phyloP scores from a whole-genome alignment of 257 asterid genomes.

The Ocimum tenuiflorum region DNA sequence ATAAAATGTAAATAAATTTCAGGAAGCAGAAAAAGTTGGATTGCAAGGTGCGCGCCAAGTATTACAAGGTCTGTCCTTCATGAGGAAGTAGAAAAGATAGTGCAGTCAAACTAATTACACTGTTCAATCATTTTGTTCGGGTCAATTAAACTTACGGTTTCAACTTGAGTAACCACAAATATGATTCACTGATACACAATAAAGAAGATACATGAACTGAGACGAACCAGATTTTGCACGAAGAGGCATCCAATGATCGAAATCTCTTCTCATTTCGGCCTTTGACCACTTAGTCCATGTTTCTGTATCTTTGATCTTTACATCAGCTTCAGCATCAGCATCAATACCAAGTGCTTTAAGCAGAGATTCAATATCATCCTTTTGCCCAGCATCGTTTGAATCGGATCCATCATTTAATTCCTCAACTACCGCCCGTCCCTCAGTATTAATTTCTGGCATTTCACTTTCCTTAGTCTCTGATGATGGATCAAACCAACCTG shows the following conservation, averaged over 20 bases:
- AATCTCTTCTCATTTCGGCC: conserved; percentile 65
- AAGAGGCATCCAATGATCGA: conserved; percentile 79
- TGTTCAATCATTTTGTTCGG: conserved; percentile 13
- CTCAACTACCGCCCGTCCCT: conserved; percentile 36
- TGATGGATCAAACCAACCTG: conserved; percentile 82
- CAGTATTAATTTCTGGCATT: conserved; percentile 29
- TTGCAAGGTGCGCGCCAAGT: conserved; percentile 1
- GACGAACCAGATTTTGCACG: conserved; percentile 52
- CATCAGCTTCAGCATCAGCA: conserved; percentile 64
- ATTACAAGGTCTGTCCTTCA: background rate
- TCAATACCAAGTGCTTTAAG: conserved; percentile 85
- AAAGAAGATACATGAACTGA: conserved; percentile 4
- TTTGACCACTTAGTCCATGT: conserved; percentile 87
- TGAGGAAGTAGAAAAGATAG: background rate
- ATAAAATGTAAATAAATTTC: background rate
- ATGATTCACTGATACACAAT: background rate
- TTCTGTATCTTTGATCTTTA: conserved; percentile 58
- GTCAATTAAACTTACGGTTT: background rate
- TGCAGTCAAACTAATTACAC: background rate
- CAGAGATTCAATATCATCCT: conserved; percentile 75
- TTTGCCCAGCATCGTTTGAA: conserved; percentile 37
- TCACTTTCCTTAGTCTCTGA: conserved; percentile 46
- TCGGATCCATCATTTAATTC: conserved; percentile 54
- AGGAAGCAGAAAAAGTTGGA: background rate
- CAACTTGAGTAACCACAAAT: background rate